These are phyloP conservation scores for Penicillium arizonense DNA, from an alignment of 495 filamentous ascomycete species.

Conservation along the genomic window DNA sequence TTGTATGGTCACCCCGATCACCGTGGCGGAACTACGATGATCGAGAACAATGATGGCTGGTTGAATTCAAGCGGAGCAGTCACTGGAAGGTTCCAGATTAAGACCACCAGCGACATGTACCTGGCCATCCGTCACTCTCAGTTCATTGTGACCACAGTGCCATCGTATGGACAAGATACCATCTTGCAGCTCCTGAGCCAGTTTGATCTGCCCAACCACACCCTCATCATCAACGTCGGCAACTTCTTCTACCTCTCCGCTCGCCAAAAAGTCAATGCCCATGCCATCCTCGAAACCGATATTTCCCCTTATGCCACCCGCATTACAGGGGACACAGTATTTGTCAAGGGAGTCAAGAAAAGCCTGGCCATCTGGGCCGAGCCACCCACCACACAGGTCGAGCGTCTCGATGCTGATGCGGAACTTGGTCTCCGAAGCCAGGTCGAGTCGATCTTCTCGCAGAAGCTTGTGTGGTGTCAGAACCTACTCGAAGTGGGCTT, in stretches of 20 bases:
- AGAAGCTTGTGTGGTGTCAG: slow-evolving; percentile 14
- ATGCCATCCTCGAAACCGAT: slow-evolving; percentile 17
- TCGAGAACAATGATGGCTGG: slow-evolving; percentile 17
- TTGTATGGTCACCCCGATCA: slow-evolving; percentile 18
- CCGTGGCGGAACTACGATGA: slow-evolving; percentile 14
- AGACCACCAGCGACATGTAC: slow-evolving; percentile 17
- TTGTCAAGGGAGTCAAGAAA: slow-evolving; percentile 19
- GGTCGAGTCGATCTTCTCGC: slow-evolving; percentile 16
- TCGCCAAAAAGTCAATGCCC: slow-evolving; percentile 16
- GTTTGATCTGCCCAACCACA: slow-evolving; percentile 14
- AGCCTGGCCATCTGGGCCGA: slow-evolving; percentile 18
- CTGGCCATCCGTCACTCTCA: slow-evolving; percentile 13
- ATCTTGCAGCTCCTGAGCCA: slow-evolving; percentile 13
- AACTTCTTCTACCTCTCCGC: slow-evolving; percentile 22
- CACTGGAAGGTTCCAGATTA: slow-evolving; percentile 13
- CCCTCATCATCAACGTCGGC: slow-evolving; percentile 19
- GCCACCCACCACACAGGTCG: slow-evolving; percentile 11
- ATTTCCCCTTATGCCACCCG: slow-evolving; percentile 18
- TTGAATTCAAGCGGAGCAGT: slow-evolving; percentile 11
- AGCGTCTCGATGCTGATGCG: slow-evolving; percentile 2
- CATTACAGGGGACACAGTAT: slow-evolving; percentile 9
- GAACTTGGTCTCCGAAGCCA: slow-evolving; percentile 10
- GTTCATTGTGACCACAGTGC: slow-evolving; percentile 16
- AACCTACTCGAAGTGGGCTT: slow-evolving; percentile 16
- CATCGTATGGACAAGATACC: slow-evolving; percentile 17